phyloP scores from a whole-genome alignment of 148 eudicot species.

The Polygonum maritimum region DNA sequence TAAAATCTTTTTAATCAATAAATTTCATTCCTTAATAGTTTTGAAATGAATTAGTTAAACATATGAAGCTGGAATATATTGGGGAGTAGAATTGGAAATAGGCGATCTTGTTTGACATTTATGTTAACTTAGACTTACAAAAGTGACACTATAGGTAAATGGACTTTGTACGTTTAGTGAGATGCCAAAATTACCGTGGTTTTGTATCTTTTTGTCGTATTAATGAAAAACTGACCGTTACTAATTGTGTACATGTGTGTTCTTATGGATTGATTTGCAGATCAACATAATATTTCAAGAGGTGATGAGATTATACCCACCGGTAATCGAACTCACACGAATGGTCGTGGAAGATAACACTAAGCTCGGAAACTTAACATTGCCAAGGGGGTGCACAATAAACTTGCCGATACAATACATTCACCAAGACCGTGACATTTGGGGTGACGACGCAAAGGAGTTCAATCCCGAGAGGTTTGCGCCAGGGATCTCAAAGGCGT shows the following conservation, averaged over 20 bases:
- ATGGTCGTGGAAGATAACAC: constrained; percentile 18
- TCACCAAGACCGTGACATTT: constrained; percentile 17
- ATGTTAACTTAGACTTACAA: no score
- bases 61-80: no score
- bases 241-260: background rate
- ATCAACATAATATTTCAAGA: constrained; percentile 16
- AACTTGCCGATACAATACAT: constrained; percentile 9
- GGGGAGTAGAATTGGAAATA: no score
- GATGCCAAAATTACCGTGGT: no score
- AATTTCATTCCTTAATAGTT: no score
- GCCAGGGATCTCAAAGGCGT: constrained; percentile 21
- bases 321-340: constrained; percentile 15
- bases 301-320: constrained; percentile 22
- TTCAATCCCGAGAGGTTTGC: constrained; percentile 26
- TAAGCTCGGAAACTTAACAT: constrained; percentile 8
- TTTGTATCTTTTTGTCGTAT: no score
- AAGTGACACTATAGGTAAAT: no score
- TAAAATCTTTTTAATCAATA: no score
- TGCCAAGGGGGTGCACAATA: constrained; percentile 17
- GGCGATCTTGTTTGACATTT: no score
- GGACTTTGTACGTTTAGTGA: no score
- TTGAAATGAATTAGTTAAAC: no score
- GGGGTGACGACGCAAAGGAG: constrained; percentile 25
- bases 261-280: constrained; percentile 1
- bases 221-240: no score